Evolutionary conservation across 495 filamentous ascomycete genomes (phyloP).

Genomic region (Tetracladium setigerum): DNA sequence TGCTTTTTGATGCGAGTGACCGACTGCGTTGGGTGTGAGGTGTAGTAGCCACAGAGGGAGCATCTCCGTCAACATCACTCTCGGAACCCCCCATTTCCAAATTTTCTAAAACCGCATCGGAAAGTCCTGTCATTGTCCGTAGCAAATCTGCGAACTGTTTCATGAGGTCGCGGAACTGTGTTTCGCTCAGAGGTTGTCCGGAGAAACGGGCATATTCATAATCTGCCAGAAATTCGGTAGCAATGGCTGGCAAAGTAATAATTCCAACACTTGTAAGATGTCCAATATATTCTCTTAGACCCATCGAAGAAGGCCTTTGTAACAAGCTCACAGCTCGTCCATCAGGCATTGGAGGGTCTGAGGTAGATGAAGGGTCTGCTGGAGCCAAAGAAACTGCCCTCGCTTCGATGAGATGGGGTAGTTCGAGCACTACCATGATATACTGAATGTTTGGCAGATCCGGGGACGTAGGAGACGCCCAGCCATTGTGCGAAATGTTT

Average conservation of each 20-base stretch:
- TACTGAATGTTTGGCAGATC: slow-evolving; percentile 79
- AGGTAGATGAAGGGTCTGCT: slow-evolving; percentile 39
- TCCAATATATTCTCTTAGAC: slow-evolving; percentile 69
- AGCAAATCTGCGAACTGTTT: slow-evolving; percentile 77
- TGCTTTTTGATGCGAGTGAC: slow-evolving; percentile 17
- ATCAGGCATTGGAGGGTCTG: slow-evolving; percentile 35
- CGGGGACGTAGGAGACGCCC: slow-evolving; percentile 68
- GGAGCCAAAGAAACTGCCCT: slow-evolving; percentile 81
- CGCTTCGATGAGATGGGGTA: slow-evolving; percentile 88
- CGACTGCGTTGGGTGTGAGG: slow-evolving; percentile 23
- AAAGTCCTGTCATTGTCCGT: slow-evolving; percentile 61
- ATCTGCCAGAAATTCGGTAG: slow-evolving; percentile 54
- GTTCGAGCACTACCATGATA: slow-evolving; percentile 69
- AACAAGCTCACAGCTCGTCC: slow-evolving; percentile 61
- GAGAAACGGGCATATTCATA: slow-evolving; percentile 88
- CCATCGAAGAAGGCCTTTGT: slow-evolving; percentile 63
- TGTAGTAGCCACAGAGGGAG: slow-evolving; percentile 31
- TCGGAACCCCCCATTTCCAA: slow-evolving; percentile 31
- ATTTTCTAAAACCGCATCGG: slow-evolving; percentile 29
- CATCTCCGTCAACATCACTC: slow-evolving; percentile 39
- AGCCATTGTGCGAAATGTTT: slow-evolving; percentile 74
- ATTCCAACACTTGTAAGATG: slow-evolving; percentile 62
- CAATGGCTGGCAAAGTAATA: slow-evolving; percentile 48
- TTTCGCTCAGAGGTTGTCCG: slow-evolving; percentile 42
- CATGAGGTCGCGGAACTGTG: slow-evolving; percentile 77